Evolutionary conservation across 495 filamentous ascomycete species (phyloP).

Genomic region (Penicillium soppii): DNA sequence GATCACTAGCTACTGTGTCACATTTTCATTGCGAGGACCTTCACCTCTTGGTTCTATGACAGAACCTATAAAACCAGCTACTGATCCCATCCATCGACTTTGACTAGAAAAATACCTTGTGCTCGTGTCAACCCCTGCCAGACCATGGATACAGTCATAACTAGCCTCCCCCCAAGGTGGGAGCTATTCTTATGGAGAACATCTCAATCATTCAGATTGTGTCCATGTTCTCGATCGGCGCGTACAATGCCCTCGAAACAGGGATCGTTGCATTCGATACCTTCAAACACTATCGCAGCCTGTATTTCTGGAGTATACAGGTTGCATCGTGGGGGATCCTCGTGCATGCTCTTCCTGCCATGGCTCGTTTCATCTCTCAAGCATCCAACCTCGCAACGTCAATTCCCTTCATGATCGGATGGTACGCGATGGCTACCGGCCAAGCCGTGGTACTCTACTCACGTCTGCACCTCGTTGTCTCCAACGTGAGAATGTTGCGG

Average conservation of each 20-base stretch:
- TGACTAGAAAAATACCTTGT: background rate
- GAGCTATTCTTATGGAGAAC: slow-evolving; percentile 8
- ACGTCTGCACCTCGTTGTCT: slow-evolving; percentile 57
- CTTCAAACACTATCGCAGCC: slow-evolving; percentile 32
- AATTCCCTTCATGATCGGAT: slow-evolving; percentile 43
- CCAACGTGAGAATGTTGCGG: slow-evolving; percentile 24
- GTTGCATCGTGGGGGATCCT: slow-evolving; percentile 28
- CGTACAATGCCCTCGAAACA: slow-evolving; percentile 33
- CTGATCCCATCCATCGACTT: too few species aligned
- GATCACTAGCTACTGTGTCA: slow-evolving; percentile 20
- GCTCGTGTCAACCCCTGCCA: background rate
- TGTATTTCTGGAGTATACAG: slow-evolving; percentile 42
- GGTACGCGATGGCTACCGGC: slow-evolving; percentile 60
- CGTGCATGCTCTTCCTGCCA: slow-evolving; percentile 5
- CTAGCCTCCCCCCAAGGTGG: slow-evolving; percentile 9
- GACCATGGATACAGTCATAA: slow-evolving; percentile 15
- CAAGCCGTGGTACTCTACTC: slow-evolving; percentile 70
- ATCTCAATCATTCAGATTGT: slow-evolving; percentile 8
- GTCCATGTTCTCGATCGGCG: slow-evolving; percentile 24
- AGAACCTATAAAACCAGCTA: too few species aligned
- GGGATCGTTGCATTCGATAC: slow-evolving; percentile 30
- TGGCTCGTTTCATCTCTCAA: slow-evolving; percentile 4
- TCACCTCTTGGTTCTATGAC: background rate
- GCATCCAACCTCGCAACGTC: slow-evolving; percentile 2
- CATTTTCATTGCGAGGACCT: background rate